Evolutionary conservation across 2,329 filamentous ascomycete genomes (phyloP), one percentile per base, ranked within the genome.

Genomic region (Sclerotinia sclerotiorum): DNA sequence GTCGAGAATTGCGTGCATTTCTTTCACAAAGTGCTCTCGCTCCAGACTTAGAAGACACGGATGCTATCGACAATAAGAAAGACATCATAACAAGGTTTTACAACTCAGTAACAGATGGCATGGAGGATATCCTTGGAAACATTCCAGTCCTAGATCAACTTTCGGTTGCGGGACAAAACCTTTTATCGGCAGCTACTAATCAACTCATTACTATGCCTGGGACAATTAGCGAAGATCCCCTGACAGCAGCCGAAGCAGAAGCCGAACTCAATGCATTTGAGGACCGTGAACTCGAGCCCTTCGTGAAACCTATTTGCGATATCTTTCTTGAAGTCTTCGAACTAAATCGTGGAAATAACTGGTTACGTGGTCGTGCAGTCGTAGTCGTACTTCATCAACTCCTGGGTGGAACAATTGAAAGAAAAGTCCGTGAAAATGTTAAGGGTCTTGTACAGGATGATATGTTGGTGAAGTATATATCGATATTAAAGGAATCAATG

Each of bases 261-360:
- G 94, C 94, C 0, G 95, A 98, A 79, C 83, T 99, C 61, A 92
- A 94, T 69, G 94, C 94, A 0, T 98, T 97, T 75, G 94, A 98
- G 79, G 90, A 92, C 77, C 90, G 89, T 75, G 93, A 97, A 74
- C 84, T 93, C 2, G 93, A 97, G 77, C 95, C 95, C 0, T 98
- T 99, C 76, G 95, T 99, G 75, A 99, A 97, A 78, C 96, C 95
- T 5, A 97, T 99, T 70, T 97, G 94, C 79, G 95, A 99, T 79
- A 89, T 99, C 70, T 99, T 99, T 80, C 86, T 99, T 21, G 95
- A 99, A 78, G 87, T 93, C 0, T 99, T 99, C 76, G 94, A 97
- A 76, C 85, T 99, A 51, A 97, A 97, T 78, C 89, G 90, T 70
- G 94, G 94, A 52, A 97, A 96, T 79, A 98, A 97, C 79, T 99